phyloP scores from a whole-genome alignment of 495 filamentous ascomycete genomes.

The Aspergillus affinis region DNA sequence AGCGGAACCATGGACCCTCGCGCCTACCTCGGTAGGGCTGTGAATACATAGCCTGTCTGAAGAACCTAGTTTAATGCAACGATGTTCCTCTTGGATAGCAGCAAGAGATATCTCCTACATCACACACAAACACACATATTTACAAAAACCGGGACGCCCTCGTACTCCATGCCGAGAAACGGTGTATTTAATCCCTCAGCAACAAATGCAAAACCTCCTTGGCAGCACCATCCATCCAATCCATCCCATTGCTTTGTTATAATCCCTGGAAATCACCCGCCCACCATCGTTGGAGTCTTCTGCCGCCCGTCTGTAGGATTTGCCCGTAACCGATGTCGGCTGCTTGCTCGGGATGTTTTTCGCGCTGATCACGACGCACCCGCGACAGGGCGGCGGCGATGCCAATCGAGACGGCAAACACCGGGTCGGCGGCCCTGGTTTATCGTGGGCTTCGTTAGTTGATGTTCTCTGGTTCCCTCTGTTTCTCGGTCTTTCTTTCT shows the following conservation, averaged over 20 bases:
- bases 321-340: conserved; percentile 33
- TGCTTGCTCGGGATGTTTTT: conserved; percentile 42
- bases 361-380: conserved; percentile 80
- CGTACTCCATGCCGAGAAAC: not conserved
- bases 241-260: not conserved
- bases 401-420: conserved; percentile 85
- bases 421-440: conserved; percentile 71
- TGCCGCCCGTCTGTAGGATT: conserved; percentile 30
- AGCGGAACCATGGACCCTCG: too few relatives aligned
- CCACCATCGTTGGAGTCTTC: conserved; percentile 45
- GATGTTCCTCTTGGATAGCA: too few relatives aligned
- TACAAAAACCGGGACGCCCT: not conserved
- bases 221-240: not conserved
- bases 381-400: conserved; percentile 53
- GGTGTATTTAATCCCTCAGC: not conserved
- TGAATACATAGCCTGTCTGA: too few relatives aligned
- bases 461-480: conserved; percentile 1
- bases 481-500: not conserved
- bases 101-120: too few relatives aligned
- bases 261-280: conserved; percentile 42
- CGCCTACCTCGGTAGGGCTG: too few relatives aligned
- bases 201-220: not conserved
- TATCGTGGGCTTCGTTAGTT: conserved; percentile 2
- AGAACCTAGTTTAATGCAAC: too few relatives aligned
- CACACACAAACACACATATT: too few relatives aligned